Evolutionary conservation across 2,329 filamentous ascomycete species (phyloP), one percentile per base, ranked within the genome.

Genomic region (Albifimbria verrucaria): DNA sequence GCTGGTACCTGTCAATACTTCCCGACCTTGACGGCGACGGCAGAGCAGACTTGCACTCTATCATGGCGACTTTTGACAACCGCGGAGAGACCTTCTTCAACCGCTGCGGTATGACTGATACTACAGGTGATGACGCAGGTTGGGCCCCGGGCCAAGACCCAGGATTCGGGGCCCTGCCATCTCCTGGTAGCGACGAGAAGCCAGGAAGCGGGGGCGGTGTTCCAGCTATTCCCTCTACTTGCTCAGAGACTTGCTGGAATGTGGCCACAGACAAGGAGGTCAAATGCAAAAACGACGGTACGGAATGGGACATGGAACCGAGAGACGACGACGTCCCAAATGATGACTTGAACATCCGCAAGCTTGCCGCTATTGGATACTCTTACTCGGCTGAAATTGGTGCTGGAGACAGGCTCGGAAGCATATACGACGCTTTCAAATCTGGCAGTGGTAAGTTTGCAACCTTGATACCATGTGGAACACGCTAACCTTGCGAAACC

Each of bases 341-440:
- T 17, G 32, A 44, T 5, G 15, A n/a, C 17, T 52, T 49, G 21
- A 18, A 32, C 2, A 44, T 36, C 7, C 36, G 53, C 1, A 56
- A 55, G 11, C 32, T 60, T 17, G 57, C 56, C 2, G 54, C 57
- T 3, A 26, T 59, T 0, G 56, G 57, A 0, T 55, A 59, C 3
- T 59, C 56, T 1, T 59, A 59, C 41, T 58, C 57, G 0, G 57
- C 56, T 26, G 57, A 55, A 9, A 56, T 59, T 2, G 57, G 57
- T 5, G 56, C 56, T 15, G 57, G 57, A 4, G 51, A 52, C 22
- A 3, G 49, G n/a, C 41, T 32, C 26, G 26, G 26, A 9, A 15
- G 26, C 15, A 15, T 32, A 7, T 32, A 9, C 15, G 26, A 32
- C 9, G 26, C 26, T 32, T 15, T 32, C 15, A 15, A 32, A 7